Evolutionary conservation across 2,329 filamentous ascomycete genomes (phyloP), one percentile per base, ranked within the genome.

Genomic region (Trichoderma koningii): DNA sequence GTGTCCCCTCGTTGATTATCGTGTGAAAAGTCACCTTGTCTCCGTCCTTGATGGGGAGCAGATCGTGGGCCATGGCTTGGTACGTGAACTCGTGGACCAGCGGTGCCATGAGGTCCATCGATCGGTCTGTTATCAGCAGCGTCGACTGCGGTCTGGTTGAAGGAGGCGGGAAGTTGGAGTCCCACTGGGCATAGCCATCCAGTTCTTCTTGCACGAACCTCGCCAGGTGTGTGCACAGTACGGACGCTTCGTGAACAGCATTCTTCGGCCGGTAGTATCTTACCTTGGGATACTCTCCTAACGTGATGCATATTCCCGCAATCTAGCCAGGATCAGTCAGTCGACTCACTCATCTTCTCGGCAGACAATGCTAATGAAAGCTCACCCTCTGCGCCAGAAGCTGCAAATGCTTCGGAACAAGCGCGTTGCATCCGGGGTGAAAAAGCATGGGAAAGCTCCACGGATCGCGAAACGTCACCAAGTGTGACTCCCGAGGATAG

Each of bases 71-170:
- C 94, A 99, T 98, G 57, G 95, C 93, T 77, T 99, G 95, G 75
- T 98, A 99, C 14, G 95, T 97, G 75, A 99, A 97, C 73, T 99
- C 95, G 77, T 99, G 95, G 4, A 98, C 75, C 12, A 98, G 79
- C 1, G 95, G 95, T 0, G 94, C 89, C 79, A 90, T 87, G 3
- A 97, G 78, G 75, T 99, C 95, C 90, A 99, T 95, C 7, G 93
- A 92, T 67, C 95, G 87, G 76, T 98, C 95, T 1, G 93, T 91
- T 67, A 99, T 90, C 72, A 97, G 82, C 0, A 99, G 84, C 0
- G 93, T 87, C 45, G 92, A 92, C 68, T 91, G 89, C 7, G 93
- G 94, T 61, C 94, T 83, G 57, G 87, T 85, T 9, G 87, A 87
- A n/a, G 83, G 87, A 0, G 93, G 91, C 1, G 94, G 94, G 68